Percentiles rank a stretch among this genome's conserved stretches.
phyloP scores from a whole-genome alignment of 257 asterid genomes.

The Solanum etuberosum region DNA sequence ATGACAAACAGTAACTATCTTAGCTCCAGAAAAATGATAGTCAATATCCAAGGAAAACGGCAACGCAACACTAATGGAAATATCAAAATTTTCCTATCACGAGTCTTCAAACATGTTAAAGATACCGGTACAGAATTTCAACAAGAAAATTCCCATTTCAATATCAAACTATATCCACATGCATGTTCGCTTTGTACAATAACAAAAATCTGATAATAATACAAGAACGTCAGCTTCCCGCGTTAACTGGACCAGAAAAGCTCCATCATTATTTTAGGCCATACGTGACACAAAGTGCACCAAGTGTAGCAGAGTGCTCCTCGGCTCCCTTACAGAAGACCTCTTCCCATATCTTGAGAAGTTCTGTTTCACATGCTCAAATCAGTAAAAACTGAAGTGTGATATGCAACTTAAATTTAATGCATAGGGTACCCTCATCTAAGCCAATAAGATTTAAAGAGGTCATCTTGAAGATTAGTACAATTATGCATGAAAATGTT shows the following conservation, averaged over 20 bases:
- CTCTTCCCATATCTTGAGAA: constrained; percentile 57
- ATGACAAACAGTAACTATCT: not conserved
- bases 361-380: constrained; percentile 35
- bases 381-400: constrained; percentile 2
- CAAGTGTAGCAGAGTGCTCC: constrained; percentile 30
- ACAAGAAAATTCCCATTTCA: not conserved
- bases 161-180: not conserved
- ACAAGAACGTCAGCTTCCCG: not conserved
- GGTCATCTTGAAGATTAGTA: not conserved
- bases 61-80: not conserved
- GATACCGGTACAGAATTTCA: not conserved
- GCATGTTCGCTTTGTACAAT: not conserved
- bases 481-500: not conserved
- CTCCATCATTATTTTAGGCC: constrained; percentile 24
- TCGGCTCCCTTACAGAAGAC: constrained; percentile 41
- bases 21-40: not conserved
- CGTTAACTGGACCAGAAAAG: not conserved
- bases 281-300: constrained; percentile 31
- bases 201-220: not conserved
- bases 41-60: not conserved
- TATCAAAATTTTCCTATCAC: not conserved
- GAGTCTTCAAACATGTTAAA: not conserved
- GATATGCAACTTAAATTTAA: not conserved
- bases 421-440: not conserved
- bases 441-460: not conserved